Base-by-base conservation (phyloP, 1,139 yeast genomes). In the Starmera stellimalicola region DNA sequence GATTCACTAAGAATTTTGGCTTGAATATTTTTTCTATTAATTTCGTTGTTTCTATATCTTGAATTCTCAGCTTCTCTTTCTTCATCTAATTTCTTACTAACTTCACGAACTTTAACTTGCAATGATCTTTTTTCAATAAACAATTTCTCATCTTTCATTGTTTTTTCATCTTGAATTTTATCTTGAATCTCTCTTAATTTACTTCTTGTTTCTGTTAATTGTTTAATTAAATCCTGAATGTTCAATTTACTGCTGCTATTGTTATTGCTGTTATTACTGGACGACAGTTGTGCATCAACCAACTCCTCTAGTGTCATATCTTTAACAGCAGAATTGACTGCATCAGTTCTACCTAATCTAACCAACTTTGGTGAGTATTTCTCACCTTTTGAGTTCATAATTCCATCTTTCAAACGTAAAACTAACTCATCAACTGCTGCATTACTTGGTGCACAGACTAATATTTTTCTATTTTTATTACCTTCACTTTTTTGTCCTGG, bases 371-470 rank as follows among this genome's bases (percentile, higher is more conserved):
- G 94, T 2, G 60, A 58, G 43, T 76, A 70, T 2, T 51, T 46
- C n/a, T 62, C 59, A 1, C 95, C 95, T 17, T 63, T 59, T 3
- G 70, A 55, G 38, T 73, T 70, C 31, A 60, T 57, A 4, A 88
- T 77, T 3, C 96, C 96, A 22, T 65, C 68, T 44, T 82, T 76
- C 39, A 93, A 62, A 54, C 99, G 78, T 16, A 88, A 49, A n/a
- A 88, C 94, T 44, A 93, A 66, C 52, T 93, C 98, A 60, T 93
- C 99, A 7, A 93, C 96, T 8, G 99, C 99, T 0, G 99, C 99
- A 61, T 93, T 93, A 55, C 96, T 85, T 3, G 99, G 99, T 1
- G 98, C 98, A 70, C 98, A 93, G 20, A 93, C 77, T 34, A 93
- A 62, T 4, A 93, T 73, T 38, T 77, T 71, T 34, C 63, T 65